Evolutionary conservation across 108 stramenopile genomes (phyloP).

Genomic region (Nannochloropsis granulata): DNA sequence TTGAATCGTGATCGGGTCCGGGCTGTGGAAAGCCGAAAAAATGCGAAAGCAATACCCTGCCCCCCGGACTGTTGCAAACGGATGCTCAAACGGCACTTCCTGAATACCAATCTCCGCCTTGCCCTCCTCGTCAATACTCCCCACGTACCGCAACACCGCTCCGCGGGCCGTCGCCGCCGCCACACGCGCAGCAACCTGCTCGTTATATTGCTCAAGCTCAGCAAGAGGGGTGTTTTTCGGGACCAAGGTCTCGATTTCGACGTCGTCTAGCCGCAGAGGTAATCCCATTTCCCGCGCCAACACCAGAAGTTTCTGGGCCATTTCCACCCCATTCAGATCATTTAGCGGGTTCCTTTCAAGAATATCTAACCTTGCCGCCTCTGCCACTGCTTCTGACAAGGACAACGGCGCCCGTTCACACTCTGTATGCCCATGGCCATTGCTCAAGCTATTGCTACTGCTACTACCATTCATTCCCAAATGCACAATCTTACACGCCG

Average conservation of each 20-base stretch:
- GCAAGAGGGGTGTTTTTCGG: background rate
- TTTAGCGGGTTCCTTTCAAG: background rate
- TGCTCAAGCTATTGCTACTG: background rate
- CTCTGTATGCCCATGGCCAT: background rate
- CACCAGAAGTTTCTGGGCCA: slow-evolving; percentile 38
- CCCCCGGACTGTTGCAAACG: slow-evolving; percentile 28
- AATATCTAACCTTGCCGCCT: background rate
- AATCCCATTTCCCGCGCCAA: slow-evolving; percentile 46
- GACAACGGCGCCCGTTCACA: background rate
- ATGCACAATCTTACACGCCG: background rate
- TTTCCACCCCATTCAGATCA: background rate
- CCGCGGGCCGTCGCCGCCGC: slow-evolving; percentile 39
- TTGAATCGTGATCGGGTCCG: slow-evolving; percentile 62
- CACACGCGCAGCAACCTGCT: slow-evolving; percentile 42
- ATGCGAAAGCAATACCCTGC: slow-evolving; percentile 19
- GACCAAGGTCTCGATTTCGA: slow-evolving; percentile 50
- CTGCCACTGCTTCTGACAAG: background rate
- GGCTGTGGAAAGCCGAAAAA: slow-evolving; percentile 32
- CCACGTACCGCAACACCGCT: slow-evolving; percentile 55
- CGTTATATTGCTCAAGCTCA: slow-evolving; percentile 40
- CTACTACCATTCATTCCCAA: background rate
- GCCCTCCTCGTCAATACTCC: slow-evolving; percentile 45
- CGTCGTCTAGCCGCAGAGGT: slow-evolving; percentile 44
- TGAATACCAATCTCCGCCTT: slow-evolving; percentile 26
- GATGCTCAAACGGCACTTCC: slow-evolving; percentile 23